Evolutionary conservation across 2,329 filamentous ascomycete genomes (phyloP), one percentile per base, ranked within the genome.

Genomic region (Xylaria sp.): DNA sequence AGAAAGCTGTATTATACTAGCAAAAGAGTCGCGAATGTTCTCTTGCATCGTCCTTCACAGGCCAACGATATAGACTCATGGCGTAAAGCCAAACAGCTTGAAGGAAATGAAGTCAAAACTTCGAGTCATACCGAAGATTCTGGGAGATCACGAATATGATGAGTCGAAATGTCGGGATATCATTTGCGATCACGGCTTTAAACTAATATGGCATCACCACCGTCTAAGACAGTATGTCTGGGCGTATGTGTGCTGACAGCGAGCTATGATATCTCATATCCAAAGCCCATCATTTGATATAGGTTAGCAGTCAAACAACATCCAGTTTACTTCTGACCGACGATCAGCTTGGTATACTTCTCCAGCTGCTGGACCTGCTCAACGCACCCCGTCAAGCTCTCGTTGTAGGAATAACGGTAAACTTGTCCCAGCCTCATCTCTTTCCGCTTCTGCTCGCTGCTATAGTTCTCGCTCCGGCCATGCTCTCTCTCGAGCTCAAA

Each of bases 301-400:
- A 8, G 8, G n/a, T 3, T 23, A 54, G n/a, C 11, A 3, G 3
- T 18, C 5, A 55, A 2, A 19, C 7, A 23, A 53, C 51, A 23
- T 19, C 59, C 74, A 5, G 23, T 5, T 77, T 76, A 65, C 79
- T 11, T 77, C 68, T 85, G 82, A 11, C 83, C 83, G 39, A 82
- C 78, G 63, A 85, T 82, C 52, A 79, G 76, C 69, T 84, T 85
- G 1, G 81, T 83, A 60, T 79, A 84, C 61, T 75, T 79, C 66
- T 84, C 79, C 52, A 86, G 69, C 59, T 80, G 76, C 64, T 82
- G 78, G 2, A 85, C 68, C 63, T 85, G 79, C 54, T 78, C 76
- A 4, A 83, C 78, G 69, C 83, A 83, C 2, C 79, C 78, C 5
- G 80, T 82, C 52, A 82, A 70, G 61, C 78, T 81, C 64, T 82